Evolutionary conservation across 768 basidiomycete species (phyloP), one percentile per base, ranked within the genome.

Genomic region (Galerina marginata): DNA sequence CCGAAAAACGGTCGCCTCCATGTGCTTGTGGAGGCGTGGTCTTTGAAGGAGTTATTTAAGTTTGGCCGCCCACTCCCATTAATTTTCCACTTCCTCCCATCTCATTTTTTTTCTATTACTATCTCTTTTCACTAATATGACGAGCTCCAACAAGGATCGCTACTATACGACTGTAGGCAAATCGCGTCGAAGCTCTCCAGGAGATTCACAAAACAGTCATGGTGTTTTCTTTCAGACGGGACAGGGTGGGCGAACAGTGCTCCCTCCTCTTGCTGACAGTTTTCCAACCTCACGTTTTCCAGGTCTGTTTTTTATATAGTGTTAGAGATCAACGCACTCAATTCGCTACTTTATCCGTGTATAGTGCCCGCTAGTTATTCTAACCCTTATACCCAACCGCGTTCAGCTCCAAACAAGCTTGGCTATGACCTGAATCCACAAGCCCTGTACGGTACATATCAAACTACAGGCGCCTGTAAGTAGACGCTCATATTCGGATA

Each of bases 201-300:
- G 81, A 77, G 86, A 86, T 76, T 73, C 84, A 74, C 86, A 87
- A 78, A 79, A 74, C 74, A 80, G 81, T 62, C 66, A 67, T 63
- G 67, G 63, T 77, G 80, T 75, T 79, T 88, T 88, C 83, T 86
- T 89, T 81, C 84, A 84, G 79, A 82, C 85, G 78, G 86, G 87
- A 83, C 90, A 91, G 87, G 90, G 90, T 91, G 89, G 89, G 90
- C 88, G 90, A 86, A 86, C 88, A 82, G 84, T 90, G 81, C 86
- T 91, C 77, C 90, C 90, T 88, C 87, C 90, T 86, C 81, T 91
- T 84, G 84, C 86, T 86, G 82, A 87, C 78, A 85, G 86, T 71
- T 89, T 90, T 88, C 89, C 89, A 89, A 87, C 86, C 87, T 91
- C 87, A 89, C 89, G 83, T 86, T 89, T 88, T 89, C 85, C 90